A percentile compares a stretch with the other conserved stretches of the same genome.
Evolutionary conservation across 2,329 filamentous ascomycete genomes (phyloP).

Genomic region (Cladosporium sp.): DNA sequence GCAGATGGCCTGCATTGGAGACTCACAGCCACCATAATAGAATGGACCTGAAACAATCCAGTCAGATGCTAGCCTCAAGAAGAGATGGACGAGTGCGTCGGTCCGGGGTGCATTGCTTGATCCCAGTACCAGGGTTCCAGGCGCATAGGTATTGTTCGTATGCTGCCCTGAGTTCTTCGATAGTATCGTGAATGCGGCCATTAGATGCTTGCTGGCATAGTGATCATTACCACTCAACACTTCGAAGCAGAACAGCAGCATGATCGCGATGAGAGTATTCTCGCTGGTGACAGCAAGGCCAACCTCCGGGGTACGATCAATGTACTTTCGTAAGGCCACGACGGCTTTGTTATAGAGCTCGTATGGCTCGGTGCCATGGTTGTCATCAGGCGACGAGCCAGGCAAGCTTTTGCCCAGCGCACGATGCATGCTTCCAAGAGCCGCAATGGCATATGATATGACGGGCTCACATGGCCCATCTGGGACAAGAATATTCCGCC

Average conservation of each 20-base stretch:
- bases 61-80: slow-evolving; percentile 20
- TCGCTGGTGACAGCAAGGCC: not conserved
- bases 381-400: not conserved
- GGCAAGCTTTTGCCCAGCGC: not conserved
- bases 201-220: slow-evolving; percentile 18
- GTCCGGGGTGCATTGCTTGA: not conserved
- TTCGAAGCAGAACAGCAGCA: slow-evolving; percentile 23
- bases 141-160: not conserved
- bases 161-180: not conserved
- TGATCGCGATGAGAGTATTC: slow-evolving; percentile 16
- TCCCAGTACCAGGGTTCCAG: not conserved
- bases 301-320: slow-evolving; percentile 1
- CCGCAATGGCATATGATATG: not conserved
- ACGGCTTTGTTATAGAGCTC: slow-evolving; percentile 7
- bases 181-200: slow-evolving; percentile 1
- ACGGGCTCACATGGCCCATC: not conserved
- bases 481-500: not conserved
- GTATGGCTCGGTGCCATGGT: not conserved
- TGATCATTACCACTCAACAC: slow-evolving; percentile 18
- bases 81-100: slow-evolving; percentile 18
- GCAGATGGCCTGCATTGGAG: slow-evolving; percentile 17
- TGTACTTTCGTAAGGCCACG: slow-evolving; percentile 4
- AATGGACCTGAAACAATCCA: not conserved
- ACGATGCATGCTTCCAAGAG: slow-evolving; percentile 9
- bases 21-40: not conserved